Percentiles rank a stretch among this genome's conserved stretches.
These are phyloP conservation scores for Thoreauomyces humboldtii DNA, from an alignment of 192 early-diverging fungal species.

Conservation along the genomic window DNA sequence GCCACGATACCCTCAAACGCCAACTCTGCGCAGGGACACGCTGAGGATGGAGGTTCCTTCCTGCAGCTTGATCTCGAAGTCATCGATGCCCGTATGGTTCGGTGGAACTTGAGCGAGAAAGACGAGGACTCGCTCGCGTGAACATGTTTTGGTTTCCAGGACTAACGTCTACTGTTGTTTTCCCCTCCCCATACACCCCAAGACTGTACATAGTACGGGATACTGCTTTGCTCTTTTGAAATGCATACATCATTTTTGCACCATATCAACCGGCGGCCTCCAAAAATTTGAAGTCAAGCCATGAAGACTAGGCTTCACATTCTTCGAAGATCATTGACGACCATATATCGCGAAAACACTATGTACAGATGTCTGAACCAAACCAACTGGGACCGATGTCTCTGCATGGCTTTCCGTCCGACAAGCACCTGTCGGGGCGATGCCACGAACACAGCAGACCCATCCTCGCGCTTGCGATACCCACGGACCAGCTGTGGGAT, in stretches of 20 bases:
- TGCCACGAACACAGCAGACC: conserved; percentile 17
- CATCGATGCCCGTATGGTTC: conserved; percentile 54
- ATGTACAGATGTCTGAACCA: conserved; percentile 53
- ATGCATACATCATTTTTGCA: no score
- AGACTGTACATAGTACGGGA: no score
- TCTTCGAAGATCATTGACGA: no score
- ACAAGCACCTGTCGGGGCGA: conserved; percentile 4
- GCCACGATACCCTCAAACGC: conserved; percentile 21
- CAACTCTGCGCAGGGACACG: neutral
- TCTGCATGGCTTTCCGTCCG: conserved; percentile 24
- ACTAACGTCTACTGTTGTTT: no score
- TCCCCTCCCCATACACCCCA: no score
- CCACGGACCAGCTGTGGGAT: neutral
- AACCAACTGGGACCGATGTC: conserved; percentile 80
- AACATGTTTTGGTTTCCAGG: no score
- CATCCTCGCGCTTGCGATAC: neutral
- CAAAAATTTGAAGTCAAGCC: no score
- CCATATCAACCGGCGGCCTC: no score
- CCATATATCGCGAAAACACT: neutral
- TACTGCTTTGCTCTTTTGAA: no score
- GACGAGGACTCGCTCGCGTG: no score
- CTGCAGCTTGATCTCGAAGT: conserved; percentile 74
- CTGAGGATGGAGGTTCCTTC: conserved; percentile 42
- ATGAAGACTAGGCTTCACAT: no score
- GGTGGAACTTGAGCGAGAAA: conserved; percentile 14